A percentile compares a stretch with the other conserved stretches of the same genome.
Conservation (phyloP, 805 yeast species). For the Ogataea kodamae region DNA sequence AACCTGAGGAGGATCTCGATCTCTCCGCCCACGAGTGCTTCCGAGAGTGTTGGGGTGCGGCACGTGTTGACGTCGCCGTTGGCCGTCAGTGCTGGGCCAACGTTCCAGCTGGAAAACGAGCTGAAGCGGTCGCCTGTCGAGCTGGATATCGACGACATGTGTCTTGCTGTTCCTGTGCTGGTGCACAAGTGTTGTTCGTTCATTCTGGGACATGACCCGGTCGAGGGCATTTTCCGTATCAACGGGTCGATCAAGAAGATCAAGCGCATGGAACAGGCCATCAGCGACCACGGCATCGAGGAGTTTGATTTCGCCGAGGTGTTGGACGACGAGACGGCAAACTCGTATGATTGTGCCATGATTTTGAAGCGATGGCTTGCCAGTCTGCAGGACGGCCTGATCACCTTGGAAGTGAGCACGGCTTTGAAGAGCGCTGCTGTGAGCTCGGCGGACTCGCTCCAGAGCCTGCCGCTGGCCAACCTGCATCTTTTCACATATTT, state of each 20-base stretch:
- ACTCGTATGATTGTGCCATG: constrained; percentile 36
- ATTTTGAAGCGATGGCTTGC: constrained; percentile 36
- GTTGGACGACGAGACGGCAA: constrained; percentile 17
- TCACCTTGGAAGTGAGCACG: constrained; percentile 25
- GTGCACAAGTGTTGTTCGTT: constrained; percentile 33
- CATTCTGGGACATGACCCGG: constrained; percentile 22
- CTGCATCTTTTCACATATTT: constrained; percentile 32
- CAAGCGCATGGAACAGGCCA: constrained; percentile 27
- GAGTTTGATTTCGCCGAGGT: constrained; percentile 19
- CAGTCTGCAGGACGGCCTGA: constrained; percentile 29
- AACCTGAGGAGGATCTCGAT: constrained; percentile 11
- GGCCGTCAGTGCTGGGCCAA: constrained; percentile 9
- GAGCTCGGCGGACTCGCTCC: constrained; percentile 6
- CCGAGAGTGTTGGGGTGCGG: constrained; percentile 1
- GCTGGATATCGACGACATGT: constrained; percentile 10
- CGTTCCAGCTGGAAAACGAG: constrained; percentile 22
- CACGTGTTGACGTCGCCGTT: constrained; percentile 14
- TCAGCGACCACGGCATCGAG: constrained; percentile 23
- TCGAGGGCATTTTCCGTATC: constrained; percentile 37
- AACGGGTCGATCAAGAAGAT: constrained; percentile 36
- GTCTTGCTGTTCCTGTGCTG: constrained; percentile 28
- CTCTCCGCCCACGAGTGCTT: constrained; percentile 1
- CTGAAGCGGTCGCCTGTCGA: constrained; percentile 18
- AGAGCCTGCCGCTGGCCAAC: constrained; percentile 28
- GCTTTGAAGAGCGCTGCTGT: constrained; percentile 19